Conservation (phyloP, 441 rosid species). For the Euphorbia celastroides region DNA sequence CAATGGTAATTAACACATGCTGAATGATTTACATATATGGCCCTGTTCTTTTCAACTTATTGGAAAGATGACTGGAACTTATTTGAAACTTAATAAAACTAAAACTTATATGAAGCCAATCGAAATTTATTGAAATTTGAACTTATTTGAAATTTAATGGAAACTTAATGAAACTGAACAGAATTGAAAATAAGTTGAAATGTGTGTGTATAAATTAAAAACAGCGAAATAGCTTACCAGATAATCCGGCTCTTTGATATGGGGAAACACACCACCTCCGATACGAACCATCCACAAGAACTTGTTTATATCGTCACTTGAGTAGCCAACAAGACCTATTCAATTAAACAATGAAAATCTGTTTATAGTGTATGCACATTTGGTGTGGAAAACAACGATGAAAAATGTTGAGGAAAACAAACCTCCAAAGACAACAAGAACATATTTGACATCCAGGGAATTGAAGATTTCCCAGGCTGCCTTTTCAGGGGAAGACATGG, state of each 20-base stretch:
- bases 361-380: background rate
- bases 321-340: conserved; percentile 94
- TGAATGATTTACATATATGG: too few species aligned
- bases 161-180: too few species aligned
- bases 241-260: conserved; percentile 97
- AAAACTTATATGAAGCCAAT: too few species aligned
- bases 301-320: conserved; percentile 98
- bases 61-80: too few species aligned
- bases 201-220: too few species aligned
- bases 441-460: conserved; percentile 98
- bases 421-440: conserved; percentile 99
- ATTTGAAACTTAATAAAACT: too few species aligned
- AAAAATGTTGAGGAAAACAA: conserved; percentile 25
- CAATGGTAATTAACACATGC: background rate
- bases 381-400: background rate
- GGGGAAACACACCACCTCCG: conserved; percentile 98
- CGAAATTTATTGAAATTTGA: too few species aligned
- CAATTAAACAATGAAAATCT: conserved; percentile 35
- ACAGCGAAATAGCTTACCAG: conserved; percentile 48
- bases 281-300: conserved; percentile 99
- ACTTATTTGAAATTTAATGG: too few species aligned
- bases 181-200: too few species aligned
- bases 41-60: too few species aligned
- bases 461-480: conserved; percentile 97
- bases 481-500: conserved; percentile 99